Evolutionary conservation across 148 eudicot genomes (phyloP).

Genomic region (Camellia japonica): DNA sequence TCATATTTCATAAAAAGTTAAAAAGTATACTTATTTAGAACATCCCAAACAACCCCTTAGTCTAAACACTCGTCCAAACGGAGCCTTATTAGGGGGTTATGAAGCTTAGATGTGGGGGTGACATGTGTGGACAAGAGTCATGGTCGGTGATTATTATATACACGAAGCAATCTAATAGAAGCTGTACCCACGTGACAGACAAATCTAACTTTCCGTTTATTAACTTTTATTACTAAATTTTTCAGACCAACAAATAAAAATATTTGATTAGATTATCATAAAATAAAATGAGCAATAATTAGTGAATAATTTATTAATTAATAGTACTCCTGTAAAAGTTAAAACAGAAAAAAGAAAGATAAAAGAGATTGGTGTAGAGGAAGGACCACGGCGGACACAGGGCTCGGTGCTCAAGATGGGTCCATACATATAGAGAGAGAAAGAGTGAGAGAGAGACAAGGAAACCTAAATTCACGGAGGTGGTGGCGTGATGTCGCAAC

Average conservation of each 20-base stretch:
- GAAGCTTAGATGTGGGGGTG: not conserved
- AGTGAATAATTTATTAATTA: not conserved
- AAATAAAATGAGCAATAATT: not conserved
- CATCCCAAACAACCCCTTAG: too few relatives aligned
- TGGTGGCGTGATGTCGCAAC: slow-evolving; percentile 31
- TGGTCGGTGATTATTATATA: slow-evolving; percentile 37
- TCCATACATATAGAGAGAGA: not conserved
- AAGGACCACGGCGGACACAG: not conserved
- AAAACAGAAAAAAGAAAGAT: too few relatives aligned
- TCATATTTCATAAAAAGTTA: too few relatives aligned
- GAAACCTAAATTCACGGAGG: slow-evolving; percentile 28
- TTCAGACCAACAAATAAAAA: not conserved
- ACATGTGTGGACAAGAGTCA: slow-evolving; percentile 15
- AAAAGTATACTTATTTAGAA: too few relatives aligned
- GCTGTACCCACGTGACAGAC: slow-evolving; percentile 31
- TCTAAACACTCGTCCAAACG: too few relatives aligned
- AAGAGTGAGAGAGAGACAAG: slow-evolving; percentile 2
- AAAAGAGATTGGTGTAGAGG: too few relatives aligned
- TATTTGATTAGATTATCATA: not conserved
- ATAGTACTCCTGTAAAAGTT: too few relatives aligned
- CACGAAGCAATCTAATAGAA: not conserved
- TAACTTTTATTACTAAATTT: not conserved
- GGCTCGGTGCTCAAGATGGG: slow-evolving; percentile 37
- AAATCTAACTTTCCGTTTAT: not conserved
- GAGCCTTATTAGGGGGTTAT: too few relatives aligned